These are phyloP conservation scores for Fomitopsis schrenkii DNA, from an alignment of 1,284 basidiomycete species.

Conservation along the genomic window DNA sequence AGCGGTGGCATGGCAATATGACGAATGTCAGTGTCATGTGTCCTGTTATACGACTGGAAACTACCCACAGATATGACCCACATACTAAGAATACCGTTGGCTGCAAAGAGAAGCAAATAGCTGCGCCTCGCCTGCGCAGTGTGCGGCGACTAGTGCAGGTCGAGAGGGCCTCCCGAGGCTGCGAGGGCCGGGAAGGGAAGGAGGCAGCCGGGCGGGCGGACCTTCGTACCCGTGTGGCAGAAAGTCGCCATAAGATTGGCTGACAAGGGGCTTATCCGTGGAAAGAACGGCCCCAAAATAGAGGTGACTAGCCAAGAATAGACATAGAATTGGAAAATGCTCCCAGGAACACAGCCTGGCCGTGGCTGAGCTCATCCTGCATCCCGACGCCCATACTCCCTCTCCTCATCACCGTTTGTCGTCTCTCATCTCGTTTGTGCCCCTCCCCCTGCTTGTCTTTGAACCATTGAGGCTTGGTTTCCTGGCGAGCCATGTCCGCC, in stretches of 20 bases:
- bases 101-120: too few species aligned
- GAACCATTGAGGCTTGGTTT: neutral
- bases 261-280: neutral
- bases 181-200: neutral
- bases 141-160: too few species aligned
- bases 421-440: neutral
- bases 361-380: slow-evolving; percentile 1
- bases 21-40: neutral
- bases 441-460: neutral
- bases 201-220: neutral
- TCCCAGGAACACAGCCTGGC: slow-evolving; percentile 1
- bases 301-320: neutral
- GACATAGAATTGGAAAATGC: neutral
- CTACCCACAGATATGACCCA: neutral
- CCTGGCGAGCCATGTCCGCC: slow-evolving; percentile 20
- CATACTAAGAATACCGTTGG: too few species aligned
- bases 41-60: neutral
- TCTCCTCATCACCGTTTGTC: neutral
- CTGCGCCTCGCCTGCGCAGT: neutral
- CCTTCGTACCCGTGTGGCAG: neutral
- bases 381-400: neutral
- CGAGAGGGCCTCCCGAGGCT: too few species aligned
- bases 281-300: neutral
- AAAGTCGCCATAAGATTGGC: neutral
- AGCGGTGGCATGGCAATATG: too few species aligned